Evolutionary conservation across 495 filamentous ascomycete genomes (phyloP), one percentile per base, ranked within the genome.

Genomic region (Lophiostoma macrostomum): DNA sequence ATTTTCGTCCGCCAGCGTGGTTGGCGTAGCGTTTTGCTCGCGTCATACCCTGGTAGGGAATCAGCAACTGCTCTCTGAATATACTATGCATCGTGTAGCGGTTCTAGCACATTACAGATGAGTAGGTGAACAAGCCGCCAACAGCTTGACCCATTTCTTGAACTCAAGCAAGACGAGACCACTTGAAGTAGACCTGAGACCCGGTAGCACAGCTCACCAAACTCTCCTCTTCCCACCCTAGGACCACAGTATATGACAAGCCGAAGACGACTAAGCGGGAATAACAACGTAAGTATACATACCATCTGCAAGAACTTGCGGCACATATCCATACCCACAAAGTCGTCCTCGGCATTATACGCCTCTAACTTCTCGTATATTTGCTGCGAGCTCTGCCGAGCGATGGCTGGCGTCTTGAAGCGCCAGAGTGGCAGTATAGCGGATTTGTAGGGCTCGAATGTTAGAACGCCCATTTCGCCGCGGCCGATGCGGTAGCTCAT

Each of bases 251-350:
- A n/a, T n/a, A n/a, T n/a, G n/a, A n/a, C n/a, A n/a, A n/a, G n/a
- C n/a, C n/a, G n/a, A n/a, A n/a, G n/a, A n/a, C n/a, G n/a, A 36
- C 1, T 10, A 8, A 25, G 19, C 13, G 18, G 4, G 12, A 39
- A 12, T 13, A 37, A 24, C 0, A n/a, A n/a, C n/a, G n/a, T n/a
- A n/a, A n/a, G n/a, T n/a, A n/a, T 23, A 32, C 42, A 16, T 48
- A 56, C 52, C 74, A 79, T 80, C 60, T 77, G 75, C 19, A 80
- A 64, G 56, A 79, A 80, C 50, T 78, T 80, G 11, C 75, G 60
- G 16, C 67, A 56, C 73, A 78, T 80, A 28, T 79, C 76, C 68
- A 76, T 76, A 8, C 76, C 76, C 2, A 78, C 74, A 31, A 79
- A 76, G 61, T 80, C 75, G n/a, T 66, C 65, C 11, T 55, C 28